phyloP scores from a whole-genome alignment of 768 basidiomycete species.

The Boletus bicolor region DNA sequence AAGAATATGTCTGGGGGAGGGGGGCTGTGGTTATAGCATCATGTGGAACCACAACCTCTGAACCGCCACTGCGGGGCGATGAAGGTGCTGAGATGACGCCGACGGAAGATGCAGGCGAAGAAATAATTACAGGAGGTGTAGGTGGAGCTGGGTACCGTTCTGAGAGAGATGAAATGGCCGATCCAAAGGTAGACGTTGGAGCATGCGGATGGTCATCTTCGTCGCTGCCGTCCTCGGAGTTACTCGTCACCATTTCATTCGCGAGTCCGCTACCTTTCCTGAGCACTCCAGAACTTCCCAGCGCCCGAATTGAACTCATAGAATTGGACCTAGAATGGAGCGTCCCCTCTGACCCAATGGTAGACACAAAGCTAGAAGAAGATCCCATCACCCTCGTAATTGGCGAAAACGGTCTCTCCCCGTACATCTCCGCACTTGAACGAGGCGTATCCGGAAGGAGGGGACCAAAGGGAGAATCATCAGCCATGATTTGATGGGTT shows the following conservation, averaged over 20 bases:
- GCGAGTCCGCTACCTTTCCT: conserved; percentile 19
- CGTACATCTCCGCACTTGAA: conserved; percentile 28
- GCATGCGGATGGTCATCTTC: neutral
- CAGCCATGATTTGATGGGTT: conserved; percentile 14
- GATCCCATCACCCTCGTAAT: conserved; percentile 23
- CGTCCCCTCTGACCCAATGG: neutral
- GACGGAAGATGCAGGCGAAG: conserved; percentile 24
- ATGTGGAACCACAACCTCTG: conserved; percentile 13
- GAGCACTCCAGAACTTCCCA: conserved; percentile 7
- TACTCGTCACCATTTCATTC: conserved; percentile 7
- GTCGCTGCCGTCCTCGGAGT: neutral
- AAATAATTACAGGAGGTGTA: conserved; percentile 28
- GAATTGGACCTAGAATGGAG: conserved; percentile 15
- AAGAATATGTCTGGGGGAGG: neutral
- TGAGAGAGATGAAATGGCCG: conserved; percentile 26
- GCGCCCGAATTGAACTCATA: conserved; percentile 1
- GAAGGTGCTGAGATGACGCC: conserved; percentile 23
- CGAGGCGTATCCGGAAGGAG: conserved; percentile 29
- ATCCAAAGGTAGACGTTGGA: conserved; percentile 2
- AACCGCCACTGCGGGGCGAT: conserved; percentile 17
- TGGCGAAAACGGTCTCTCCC: conserved; percentile 28
- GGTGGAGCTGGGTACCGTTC: conserved; percentile 31
- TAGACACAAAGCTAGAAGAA: conserved; percentile 2
- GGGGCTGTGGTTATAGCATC: neutral
- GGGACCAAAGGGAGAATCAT: conserved; percentile 31